These are phyloP conservation scores for Solanum lycopersicoides DNA, from an alignment of 257 asterid genomes.

Conservation along the genomic window DNA sequence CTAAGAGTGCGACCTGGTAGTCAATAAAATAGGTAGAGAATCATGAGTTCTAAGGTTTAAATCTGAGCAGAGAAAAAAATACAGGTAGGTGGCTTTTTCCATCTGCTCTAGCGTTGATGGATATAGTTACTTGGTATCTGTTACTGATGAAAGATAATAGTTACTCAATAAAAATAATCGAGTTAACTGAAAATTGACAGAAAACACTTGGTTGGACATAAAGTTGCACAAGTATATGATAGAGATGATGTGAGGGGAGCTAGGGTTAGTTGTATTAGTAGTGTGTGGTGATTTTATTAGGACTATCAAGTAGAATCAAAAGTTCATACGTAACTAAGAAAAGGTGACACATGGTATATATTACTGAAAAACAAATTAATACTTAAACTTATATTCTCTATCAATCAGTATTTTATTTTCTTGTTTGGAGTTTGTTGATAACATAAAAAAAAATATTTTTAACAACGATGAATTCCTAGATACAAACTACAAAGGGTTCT, in stretches of 20 bases:
- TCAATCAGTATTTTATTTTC: not conserved
- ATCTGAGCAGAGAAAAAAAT: too few species aligned
- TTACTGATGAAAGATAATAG: accelerated
- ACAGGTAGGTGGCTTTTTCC: not conserved
- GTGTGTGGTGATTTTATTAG: not conserved
- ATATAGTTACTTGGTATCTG: too few species aligned
- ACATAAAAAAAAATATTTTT: not conserved
- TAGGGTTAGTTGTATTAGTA: not conserved
- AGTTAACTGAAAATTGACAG: too few species aligned
- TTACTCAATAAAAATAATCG: too few species aligned
- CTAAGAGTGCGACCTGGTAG: too few species aligned
- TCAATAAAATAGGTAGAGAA: not conserved
- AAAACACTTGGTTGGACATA: not conserved
- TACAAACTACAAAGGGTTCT: not conserved
- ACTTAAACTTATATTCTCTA: not conserved
- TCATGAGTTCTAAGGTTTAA: not conserved
- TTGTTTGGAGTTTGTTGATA: not conserved
- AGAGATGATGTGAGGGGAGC: not conserved
- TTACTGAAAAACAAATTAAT: not conserved
- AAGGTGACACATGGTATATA: not conserved
- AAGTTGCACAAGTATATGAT: not conserved
- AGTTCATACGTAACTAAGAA: not conserved
- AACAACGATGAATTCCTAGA: not conserved
- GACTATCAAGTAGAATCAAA: not conserved
- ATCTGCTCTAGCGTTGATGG: not conserved